A percentile compares a stretch with the other conserved stretches of the same genome.
Evolutionary conservation across 2,329 filamentous ascomycete genomes (phyloP).

Genomic region (Pochonia chlamydosporia): DNA sequence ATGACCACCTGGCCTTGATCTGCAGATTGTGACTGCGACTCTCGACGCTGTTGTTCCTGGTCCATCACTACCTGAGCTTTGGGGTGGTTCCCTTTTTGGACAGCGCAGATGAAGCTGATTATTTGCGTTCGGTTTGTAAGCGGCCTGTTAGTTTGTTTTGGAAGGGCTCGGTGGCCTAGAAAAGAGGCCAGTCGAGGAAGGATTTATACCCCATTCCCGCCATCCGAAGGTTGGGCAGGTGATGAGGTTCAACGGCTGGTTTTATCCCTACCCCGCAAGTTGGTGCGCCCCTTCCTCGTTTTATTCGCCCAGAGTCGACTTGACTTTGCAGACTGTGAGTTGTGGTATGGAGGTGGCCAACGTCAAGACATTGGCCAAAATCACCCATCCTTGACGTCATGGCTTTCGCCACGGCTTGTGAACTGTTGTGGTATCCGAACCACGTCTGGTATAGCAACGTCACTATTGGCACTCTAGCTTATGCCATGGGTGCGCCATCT

Average conservation of each 20-base stretch:
- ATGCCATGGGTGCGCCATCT: too few species aligned
- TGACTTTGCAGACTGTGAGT: not conserved
- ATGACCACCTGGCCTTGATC: conserved; percentile 15
- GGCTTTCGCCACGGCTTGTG: not conserved
- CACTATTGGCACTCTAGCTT: too few species aligned
- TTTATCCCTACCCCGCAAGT: not conserved
- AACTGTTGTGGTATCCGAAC: too few species aligned
- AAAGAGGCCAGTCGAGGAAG: too few species aligned
- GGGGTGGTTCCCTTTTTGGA: not conserved
- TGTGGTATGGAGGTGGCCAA: not conserved
- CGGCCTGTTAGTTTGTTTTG: too few species aligned
- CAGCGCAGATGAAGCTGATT: too few species aligned
- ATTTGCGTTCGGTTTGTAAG: too few species aligned
- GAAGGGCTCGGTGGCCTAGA: too few species aligned
- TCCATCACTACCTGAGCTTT: not conserved
- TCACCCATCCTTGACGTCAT: not conserved
- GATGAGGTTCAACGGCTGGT: not conserved
- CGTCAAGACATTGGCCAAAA: not conserved
- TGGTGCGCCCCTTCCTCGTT: not conserved
- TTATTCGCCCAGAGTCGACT: not conserved
- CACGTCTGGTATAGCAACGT: too few species aligned
- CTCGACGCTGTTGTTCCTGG: conserved; percentile 3
- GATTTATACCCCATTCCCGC: not conserved
- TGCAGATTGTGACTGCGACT: conserved; percentile 14
- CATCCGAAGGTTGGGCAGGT: not conserved